Base-by-base conservation (phyloP, 805 yeast genomes). In the Spathaspora arborariae region DNA sequence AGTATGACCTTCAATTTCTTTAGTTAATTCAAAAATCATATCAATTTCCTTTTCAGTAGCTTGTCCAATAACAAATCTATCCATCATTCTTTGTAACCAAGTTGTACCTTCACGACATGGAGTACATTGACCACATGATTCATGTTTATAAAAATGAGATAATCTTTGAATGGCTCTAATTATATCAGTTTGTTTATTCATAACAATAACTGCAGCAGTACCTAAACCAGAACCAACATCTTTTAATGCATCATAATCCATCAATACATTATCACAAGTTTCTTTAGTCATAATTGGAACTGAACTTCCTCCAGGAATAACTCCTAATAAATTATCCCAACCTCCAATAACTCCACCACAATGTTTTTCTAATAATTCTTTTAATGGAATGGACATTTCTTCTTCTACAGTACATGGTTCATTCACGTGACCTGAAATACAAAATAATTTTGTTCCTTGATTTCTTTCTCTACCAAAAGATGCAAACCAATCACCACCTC, bases 21-120 rank as follows among this genome's bases (percentile, higher is more conserved):
- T 85, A 50, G 91, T 83, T 58, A 88, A 80, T 71, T 88, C 96
- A 58, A 79, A 76, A 49, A 89, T 81, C 87, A 81, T 81, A 62
- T 88, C 96, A 58, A 88, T 88, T 67, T 88, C 96, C 55, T 80
- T 80, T 60, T 78, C 83, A 50, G 78, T 76, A 41, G 94, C 96
- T 72, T 87, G 94, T 43, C 96, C 96, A 49, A 69, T 68, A 51
- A 73, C 79, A 65, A 88, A 79, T 62, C 96, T 79, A 63, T 84
- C 85, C 96, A 88, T 88, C 80, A 87, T 83, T 69, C 81, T 85
- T 50, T 77, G 74, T 57, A 88, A 73, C 85, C 92, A 88, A 18
- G 95, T 84, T 39, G 96, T 88, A 48, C 96, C 96, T 71, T 88
- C 96, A 65, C 96, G 82, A 72, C 96, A 88, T 49, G 96, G 96